Percentiles rank a stretch among this genome's conserved stretches.
Conservation (phyloP, 306 rosid genomes). For the Coriaria nepalensis region DNA sequence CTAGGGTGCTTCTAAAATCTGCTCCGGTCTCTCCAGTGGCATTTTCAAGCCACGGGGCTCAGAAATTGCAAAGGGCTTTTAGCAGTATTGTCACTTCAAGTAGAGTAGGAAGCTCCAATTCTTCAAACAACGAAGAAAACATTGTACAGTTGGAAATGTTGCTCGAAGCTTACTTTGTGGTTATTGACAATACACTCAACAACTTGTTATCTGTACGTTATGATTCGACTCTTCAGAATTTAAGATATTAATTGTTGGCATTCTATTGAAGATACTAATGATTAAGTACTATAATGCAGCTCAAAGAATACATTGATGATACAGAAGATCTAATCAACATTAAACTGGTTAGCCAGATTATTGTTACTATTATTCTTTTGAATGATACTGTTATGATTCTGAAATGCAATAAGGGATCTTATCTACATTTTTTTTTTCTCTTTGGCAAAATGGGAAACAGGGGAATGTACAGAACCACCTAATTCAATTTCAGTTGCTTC, state of each 20-base stretch:
- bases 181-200: constrained; percentile 31
- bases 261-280: constrained; percentile 3
- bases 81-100: constrained; percentile 52
- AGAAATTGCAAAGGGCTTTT: constrained; percentile 61
- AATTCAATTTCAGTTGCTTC: constrained; percentile 80
- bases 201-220: constrained; percentile 32
- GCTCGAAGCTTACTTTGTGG: constrained; percentile 41
- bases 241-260: constrained; percentile 2
- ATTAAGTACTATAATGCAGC: constrained; percentile 27
- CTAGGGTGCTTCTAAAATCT: constrained; percentile 39
- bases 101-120: constrained; percentile 52
- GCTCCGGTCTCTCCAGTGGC: constrained; percentile 74
- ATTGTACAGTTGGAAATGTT: constrained; percentile 48
- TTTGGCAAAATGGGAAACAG: constrained; percentile 30
- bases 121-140: constrained; percentile 53
- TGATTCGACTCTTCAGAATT: constrained; percentile 11
- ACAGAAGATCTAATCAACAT: constrained; percentile 40
- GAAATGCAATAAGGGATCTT: constrained; percentile 11
- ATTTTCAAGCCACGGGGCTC: constrained; percentile 23
- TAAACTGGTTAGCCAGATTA: constrained; percentile 28
- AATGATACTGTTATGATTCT: constrained; percentile 12
- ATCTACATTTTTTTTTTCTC: not conserved
- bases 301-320: constrained; percentile 39
- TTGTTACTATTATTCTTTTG: constrained; percentile 4
- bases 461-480: constrained; percentile 91